phyloP scores from a whole-genome alignment of 2,329 filamentous ascomycete species.

The Pseudonectria foliicola region DNA sequence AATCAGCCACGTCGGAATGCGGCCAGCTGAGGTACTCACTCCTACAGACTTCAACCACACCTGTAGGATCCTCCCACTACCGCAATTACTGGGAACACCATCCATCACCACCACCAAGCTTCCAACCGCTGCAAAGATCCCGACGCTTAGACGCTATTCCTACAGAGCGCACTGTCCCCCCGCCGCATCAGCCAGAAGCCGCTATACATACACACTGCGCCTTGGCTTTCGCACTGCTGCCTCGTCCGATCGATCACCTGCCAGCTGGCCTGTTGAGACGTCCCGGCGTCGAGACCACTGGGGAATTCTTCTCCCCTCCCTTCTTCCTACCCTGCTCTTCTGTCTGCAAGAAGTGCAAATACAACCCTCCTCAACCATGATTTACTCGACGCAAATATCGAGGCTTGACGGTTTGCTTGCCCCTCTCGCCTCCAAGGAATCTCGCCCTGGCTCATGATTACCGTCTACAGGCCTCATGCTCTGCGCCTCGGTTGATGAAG shows the following conservation, averaged over 20 bases:
- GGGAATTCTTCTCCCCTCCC: constrained; percentile 1
- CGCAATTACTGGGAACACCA: too few species aligned
- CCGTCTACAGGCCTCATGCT: constrained; percentile 72
- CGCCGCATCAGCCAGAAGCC: too few species aligned
- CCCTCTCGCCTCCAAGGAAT: constrained; percentile 2
- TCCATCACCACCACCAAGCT: too few species aligned
- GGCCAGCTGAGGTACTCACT: background rate
- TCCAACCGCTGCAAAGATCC: too few species aligned
- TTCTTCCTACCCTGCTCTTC: background rate
- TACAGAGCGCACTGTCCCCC: too few species aligned
- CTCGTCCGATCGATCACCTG: too few species aligned
- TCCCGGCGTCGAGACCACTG: constrained; percentile 5
- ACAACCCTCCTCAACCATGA: constrained; percentile 60
- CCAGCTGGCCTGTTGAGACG: constrained; percentile 12
- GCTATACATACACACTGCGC: too few species aligned
- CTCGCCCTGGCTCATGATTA: background rate
- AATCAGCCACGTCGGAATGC: background rate
- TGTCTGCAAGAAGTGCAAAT: constrained; percentile 5
- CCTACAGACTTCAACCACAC: too few species aligned
- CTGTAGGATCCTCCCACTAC: too few species aligned
- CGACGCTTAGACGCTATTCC: too few species aligned
- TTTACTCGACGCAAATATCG: constrained; percentile 88
- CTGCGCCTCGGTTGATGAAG: constrained; percentile 89
- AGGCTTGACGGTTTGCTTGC: constrained; percentile 68
- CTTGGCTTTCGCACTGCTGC: too few species aligned